Base-by-base conservation (phyloP, 257 asterid species). In the Handroanthus guayacan region DNA sequence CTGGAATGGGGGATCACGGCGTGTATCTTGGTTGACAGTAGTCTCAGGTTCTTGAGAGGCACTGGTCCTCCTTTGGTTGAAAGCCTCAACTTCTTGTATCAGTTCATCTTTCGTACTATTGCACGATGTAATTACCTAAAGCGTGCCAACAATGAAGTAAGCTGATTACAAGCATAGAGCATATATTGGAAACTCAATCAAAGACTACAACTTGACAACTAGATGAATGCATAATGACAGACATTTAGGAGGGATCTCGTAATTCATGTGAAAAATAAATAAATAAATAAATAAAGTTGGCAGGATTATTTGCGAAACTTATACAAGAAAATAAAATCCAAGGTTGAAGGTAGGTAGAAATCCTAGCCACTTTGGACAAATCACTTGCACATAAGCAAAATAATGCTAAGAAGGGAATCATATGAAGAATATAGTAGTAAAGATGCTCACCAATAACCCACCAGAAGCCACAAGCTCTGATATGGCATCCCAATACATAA, bases 61-160 rank as follows among this genome's bases (percentile, higher is more conserved):
- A 36, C 75, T 79, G 25, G 13, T 70, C 81, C 89, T 86, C 82
- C 97, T 91, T 70, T 84, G 96, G 62, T 93, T 95, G 84, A 87
- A 91, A 50, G 86, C 84, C 71, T 87, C 92, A 67, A 91, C 96
- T 84, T 95, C 99, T 76, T 91, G 94, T 77, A 93, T 77, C 81
- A 95, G 82, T 81, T 95, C 99, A 62, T 95, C 98, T 83, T 92
- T 91, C 34, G 98, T 89, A 85, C 84, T 95, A 79, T 95, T 95
- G 83, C 99, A 95, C 9, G 98, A 91, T 31, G 99, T 92, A 62
- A 95, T 89, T 9, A 95, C 96, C 99, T 95, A 85, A 51, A 69
- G 74, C 65, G 52, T 18, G 65, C 18, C 45, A 71, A 82, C 20
- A 25, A 67, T 34, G 55, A 34, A 63, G 50, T 10, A 67, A 48